Conservation (phyloP, 164 flowering plant genomes). For the Platanus orientalis region DNA sequence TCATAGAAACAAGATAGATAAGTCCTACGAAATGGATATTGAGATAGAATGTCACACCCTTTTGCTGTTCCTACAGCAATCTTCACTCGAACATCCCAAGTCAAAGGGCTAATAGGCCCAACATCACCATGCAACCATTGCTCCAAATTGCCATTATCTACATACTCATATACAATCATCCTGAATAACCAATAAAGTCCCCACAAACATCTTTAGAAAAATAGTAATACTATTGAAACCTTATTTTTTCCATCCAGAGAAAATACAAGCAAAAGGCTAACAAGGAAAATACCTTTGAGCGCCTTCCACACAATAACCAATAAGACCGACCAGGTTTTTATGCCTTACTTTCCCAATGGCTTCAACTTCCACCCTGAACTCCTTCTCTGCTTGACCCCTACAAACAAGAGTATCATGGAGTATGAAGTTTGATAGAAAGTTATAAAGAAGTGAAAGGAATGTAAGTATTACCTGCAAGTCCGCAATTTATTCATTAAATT, state of each 20-base stretch:
- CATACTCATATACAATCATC: slow-evolving; percentile 86
- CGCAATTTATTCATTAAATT: background rate
- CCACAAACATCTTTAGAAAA: background rate
- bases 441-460: background rate
- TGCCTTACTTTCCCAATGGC: slow-evolving; percentile 94
- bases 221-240: background rate
- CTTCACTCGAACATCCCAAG: slow-evolving; percentile 84
- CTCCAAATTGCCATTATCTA: slow-evolving; percentile 91
- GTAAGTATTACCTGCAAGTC: background rate
- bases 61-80: slow-evolving; percentile 87
- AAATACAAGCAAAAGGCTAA: background rate
- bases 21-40: background rate
- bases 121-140: slow-evolving; percentile 96
- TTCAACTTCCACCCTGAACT: slow-evolving; percentile 91
- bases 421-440: background rate
- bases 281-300: slow-evolving; percentile 46
- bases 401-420: slow-evolving; percentile 1
- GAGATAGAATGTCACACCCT: slow-evolving; percentile 48
- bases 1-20: too few relatives aligned
- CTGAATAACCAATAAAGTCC: slow-evolving; percentile 27
- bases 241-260: background rate
- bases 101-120: slow-evolving; percentile 68
- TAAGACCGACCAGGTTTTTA: slow-evolving; percentile 79
- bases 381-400: slow-evolving; percentile 94
- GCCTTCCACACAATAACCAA: slow-evolving; percentile 84